Conservation (phyloP, 148 eudicot genomes). For the Chenopodium quinoa region DNA sequence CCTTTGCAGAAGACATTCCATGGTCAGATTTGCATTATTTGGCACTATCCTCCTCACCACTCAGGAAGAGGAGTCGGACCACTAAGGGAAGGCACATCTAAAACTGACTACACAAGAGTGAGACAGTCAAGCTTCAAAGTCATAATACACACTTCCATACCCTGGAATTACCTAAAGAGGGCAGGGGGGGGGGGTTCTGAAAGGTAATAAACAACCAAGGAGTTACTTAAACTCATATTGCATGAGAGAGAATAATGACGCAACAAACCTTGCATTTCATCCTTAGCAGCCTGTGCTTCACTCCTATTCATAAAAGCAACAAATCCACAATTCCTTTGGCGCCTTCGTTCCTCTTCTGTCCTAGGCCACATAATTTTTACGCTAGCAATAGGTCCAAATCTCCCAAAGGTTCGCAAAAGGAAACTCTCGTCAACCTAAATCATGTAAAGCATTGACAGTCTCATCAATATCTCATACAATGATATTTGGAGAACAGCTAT, state of each 20-base stretch:
- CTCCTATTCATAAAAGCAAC: constrained; percentile 97
- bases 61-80: not conserved
- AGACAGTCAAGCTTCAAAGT: not conserved
- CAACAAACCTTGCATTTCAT: constrained; percentile 94
- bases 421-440: constrained; percentile 94
- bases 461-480: constrained; percentile 7
- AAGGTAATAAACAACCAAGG: not conserved
- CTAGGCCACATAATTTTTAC: constrained; percentile 99
- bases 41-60: not conserved
- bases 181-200: not conserved
- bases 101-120: not conserved
- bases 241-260: constrained; percentile 7
- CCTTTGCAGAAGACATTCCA: not conserved
- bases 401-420: constrained; percentile 93
- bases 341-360: constrained; percentile 89
- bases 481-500: constrained; percentile 9
- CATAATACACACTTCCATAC: not conserved
- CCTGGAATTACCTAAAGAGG: not conserved
- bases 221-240: not conserved
- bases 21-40: not conserved
- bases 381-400: constrained; percentile 99
- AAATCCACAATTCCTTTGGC: constrained; percentile 98
- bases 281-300: constrained; percentile 98
- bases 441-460: constrained; percentile 2
- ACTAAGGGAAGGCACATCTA: not conserved